phyloP scores from a whole-genome alignment of 2,329 filamentous ascomycete species.

The Xylariaceae sp. region DNA sequence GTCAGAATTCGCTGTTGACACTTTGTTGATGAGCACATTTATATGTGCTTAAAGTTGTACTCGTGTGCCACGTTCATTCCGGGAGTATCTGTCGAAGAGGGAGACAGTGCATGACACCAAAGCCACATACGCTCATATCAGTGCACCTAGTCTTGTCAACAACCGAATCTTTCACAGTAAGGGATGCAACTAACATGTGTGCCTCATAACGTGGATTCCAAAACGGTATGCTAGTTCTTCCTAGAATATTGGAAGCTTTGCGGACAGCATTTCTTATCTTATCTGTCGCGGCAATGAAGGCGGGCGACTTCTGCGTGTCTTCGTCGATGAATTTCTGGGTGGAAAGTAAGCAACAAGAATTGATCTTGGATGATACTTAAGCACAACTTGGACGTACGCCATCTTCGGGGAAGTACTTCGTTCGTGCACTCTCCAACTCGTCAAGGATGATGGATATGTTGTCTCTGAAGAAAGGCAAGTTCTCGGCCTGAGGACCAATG shows the following conservation, averaged over 20 bases:
- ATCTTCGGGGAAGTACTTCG: conserved; percentile 35
- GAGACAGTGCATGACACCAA: background rate
- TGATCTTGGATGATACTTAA: no score
- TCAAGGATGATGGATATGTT: conserved; percentile 39
- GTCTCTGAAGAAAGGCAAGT: conserved; percentile 36
- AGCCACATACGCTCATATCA: conserved; percentile 30
- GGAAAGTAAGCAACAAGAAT: background rate
- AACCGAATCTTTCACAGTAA: background rate
- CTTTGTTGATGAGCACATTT: background rate
- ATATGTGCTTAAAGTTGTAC: background rate
- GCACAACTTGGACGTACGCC: conserved; percentile 24
- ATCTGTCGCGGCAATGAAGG: conserved; percentile 31
- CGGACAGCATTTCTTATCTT: conserved; percentile 34
- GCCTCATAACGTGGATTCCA: conserved; percentile 44
- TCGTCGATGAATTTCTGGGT: conserved; percentile 35
- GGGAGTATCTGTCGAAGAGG: background rate
- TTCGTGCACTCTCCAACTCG: conserved; percentile 30
- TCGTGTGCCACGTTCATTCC: background rate
- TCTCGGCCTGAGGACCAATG: conserved; percentile 40
- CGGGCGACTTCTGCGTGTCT: conserved; percentile 30
- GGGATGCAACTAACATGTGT: conserved; percentile 37
- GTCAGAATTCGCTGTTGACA: background rate
- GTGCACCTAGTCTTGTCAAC: conserved; percentile 24
- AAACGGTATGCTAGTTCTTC: conserved; percentile 42
- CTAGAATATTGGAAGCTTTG: conserved; percentile 35